Conservation (phyloP, 495 filamentous ascomycete species). For the Ascodesmis nigricans region DNA sequence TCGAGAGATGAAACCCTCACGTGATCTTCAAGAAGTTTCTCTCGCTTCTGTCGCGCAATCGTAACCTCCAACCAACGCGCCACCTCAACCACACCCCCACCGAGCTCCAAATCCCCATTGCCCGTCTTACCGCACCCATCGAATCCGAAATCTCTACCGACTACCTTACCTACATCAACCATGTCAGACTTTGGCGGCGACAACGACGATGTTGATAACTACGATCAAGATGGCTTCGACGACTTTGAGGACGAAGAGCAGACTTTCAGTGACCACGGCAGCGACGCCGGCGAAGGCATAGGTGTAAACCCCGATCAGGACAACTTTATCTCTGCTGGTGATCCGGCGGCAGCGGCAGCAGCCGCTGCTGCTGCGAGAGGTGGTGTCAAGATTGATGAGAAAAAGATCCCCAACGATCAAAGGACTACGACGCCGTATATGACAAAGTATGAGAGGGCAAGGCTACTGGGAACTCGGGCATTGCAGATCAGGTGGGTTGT, state of each 20-base stretch:
- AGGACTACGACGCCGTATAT: constrained; percentile 91
- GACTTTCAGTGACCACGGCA: constrained; percentile 33
- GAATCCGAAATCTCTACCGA: too few relatives aligned
- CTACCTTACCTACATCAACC: not conserved
- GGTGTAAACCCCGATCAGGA: constrained; percentile 29
- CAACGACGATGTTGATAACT: constrained; percentile 11
- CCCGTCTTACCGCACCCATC: too few relatives aligned
- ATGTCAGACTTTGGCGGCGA: constrained; percentile 18
- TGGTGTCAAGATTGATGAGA: constrained; percentile 47
- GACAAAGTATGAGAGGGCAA: constrained; percentile 95
- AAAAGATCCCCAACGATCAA: constrained; percentile 74
- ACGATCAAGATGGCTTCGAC: constrained; percentile 23
- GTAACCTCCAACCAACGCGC: too few relatives aligned
- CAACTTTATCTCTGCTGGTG: constrained; percentile 50
- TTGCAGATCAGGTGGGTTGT: constrained; percentile 71
- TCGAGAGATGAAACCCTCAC: too few relatives aligned
- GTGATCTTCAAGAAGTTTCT: too few relatives aligned
- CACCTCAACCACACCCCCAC: too few relatives aligned
- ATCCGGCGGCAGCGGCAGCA: constrained; percentile 41
- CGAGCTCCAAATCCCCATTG: too few relatives aligned
- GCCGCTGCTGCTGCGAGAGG: constrained; percentile 29
- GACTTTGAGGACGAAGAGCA: constrained; percentile 48
- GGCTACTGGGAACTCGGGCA: constrained; percentile 78
- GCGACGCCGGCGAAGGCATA: constrained; percentile 28
- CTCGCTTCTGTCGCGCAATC: too few relatives aligned